phyloP scores from a whole-genome alignment of 768 basidiomycete species.

The Phanerochaete carnosa region DNA sequence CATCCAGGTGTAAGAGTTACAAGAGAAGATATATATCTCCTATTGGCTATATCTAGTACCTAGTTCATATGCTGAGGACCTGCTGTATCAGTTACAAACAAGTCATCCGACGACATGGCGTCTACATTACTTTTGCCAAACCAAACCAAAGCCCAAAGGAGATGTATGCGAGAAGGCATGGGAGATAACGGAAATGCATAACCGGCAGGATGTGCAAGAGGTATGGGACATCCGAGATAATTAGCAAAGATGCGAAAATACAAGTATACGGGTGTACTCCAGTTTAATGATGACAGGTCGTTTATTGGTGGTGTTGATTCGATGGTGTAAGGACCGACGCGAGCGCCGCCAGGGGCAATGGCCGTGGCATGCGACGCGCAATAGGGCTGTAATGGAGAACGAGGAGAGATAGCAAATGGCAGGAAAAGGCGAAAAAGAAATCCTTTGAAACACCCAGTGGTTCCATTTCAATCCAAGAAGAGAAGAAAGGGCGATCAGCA shows the following conservation, averaged over 20 bases:
- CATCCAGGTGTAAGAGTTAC: not conserved
- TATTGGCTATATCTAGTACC: not conserved
- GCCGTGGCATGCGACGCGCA: not conserved
- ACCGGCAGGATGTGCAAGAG: constrained; percentile 8
- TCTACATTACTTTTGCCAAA: constrained; percentile 14
- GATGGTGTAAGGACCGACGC: constrained; percentile 12
- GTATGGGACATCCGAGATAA: not conserved
- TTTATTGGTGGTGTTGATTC: not conserved
- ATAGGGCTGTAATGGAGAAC: not conserved
- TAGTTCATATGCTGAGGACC: not conserved
- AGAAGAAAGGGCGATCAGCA: constrained; percentile 35
- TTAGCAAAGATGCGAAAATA: not conserved
- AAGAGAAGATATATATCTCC: not conserved
- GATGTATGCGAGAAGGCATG: not conserved
- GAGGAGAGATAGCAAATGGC: not conserved
- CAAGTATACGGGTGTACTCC: not conserved
- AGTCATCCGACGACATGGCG: not conserved
- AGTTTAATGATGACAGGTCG: constrained; percentile 1
- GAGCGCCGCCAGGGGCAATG: not conserved
- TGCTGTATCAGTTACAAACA: not conserved
- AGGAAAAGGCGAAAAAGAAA: not conserved
- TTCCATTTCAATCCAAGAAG: constrained; percentile 3
- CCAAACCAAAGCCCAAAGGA: not conserved
- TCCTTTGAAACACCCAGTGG: constrained; percentile 2
- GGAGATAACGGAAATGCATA: constrained; percentile 1